Evolutionary conservation across 1,139 yeast genomes (phyloP).

Genomic region (Debaryomyces sp.): DNA sequence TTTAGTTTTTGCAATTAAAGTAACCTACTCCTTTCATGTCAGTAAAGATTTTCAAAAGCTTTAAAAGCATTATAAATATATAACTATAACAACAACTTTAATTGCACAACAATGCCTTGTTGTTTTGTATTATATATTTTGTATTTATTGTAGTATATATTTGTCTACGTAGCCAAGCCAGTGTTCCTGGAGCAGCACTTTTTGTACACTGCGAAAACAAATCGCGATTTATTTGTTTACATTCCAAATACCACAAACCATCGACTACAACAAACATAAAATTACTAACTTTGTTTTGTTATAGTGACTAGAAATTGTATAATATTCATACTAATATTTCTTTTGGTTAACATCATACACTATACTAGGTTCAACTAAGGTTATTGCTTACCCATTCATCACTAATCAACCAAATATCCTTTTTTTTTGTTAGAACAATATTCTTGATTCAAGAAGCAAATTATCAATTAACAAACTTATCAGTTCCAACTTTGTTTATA

Average conservation of each 20-base stretch:
- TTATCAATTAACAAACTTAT: constrained; percentile 4
- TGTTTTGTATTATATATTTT: background rate
- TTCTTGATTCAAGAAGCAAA: constrained; percentile 4
- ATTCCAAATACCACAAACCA: constrained; percentile 7
- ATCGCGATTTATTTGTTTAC: constrained; percentile 9
- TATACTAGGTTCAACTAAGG: constrained; percentile 1
- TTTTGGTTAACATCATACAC: background rate
- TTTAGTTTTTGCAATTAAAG: background rate
- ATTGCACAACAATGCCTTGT: background rate
- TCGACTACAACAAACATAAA: constrained; percentile 7
- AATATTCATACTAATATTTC: background rate
- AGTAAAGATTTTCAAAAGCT: background rate
- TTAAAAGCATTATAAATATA: background rate
- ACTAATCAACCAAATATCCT: background rate
- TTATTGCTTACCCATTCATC: background rate
- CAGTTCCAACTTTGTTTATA: constrained; percentile 9
- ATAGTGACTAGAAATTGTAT: background rate
- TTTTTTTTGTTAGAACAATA: background rate
- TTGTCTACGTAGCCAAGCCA: background rate
- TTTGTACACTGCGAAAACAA: constrained; percentile 6
- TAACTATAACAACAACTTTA: background rate
- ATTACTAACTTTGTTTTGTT: constrained; percentile 2
- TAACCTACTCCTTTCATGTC: background rate
- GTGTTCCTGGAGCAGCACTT: constrained; percentile 1
- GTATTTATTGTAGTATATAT: background rate